Conservation (phyloP, 1,284 basidiomycete species). For the Taiwanofungus camphoratus region DNA sequence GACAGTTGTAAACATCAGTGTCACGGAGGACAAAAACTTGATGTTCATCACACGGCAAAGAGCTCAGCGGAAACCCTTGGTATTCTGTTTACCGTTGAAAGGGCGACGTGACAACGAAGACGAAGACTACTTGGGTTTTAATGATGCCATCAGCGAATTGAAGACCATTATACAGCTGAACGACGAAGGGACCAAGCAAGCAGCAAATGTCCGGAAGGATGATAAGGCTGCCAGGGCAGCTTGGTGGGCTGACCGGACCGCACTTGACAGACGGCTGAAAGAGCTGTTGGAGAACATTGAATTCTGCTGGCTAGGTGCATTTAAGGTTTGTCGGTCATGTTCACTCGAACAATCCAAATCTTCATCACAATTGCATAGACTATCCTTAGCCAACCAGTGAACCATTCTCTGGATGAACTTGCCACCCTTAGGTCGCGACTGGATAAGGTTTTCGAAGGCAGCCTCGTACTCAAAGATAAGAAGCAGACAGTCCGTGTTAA, state of each 20-base stretch:
- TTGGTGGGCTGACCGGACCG: conserved; percentile 85
- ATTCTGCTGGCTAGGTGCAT: conserved; percentile 94
- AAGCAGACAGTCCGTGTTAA: conserved; percentile 48
- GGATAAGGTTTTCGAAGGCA: conserved; percentile 70
- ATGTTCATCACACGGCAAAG: conserved; percentile 83
- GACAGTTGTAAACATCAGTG: conserved; percentile 81
- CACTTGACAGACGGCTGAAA: conserved; percentile 73
- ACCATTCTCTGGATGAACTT: conserved; percentile 41
- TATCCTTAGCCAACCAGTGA: conserved; percentile 56
- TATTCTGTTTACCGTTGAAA: conserved; percentile 88
- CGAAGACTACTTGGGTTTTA: conserved; percentile 73
- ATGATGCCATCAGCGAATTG: conserved; percentile 72
- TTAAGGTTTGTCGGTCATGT: conserved; percentile 64
- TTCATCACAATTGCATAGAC: conserved; percentile 39
- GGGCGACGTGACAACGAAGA: conserved; percentile 74
- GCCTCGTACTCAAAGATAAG: conserved; percentile 55
- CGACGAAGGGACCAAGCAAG: conserved; percentile 73
- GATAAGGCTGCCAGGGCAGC: conserved; percentile 58
- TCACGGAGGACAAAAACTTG: conserved; percentile 78
- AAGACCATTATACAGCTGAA: conserved; percentile 73
- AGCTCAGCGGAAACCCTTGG: conserved; percentile 55
- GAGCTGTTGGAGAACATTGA: conserved; percentile 83
- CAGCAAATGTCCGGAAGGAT: conserved; percentile 61
- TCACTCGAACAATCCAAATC: background rate
- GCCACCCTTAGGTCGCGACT: conserved; percentile 57